Base-by-base conservation (phyloP, 768 basidiomycete species). In the Rhizopogon vesiculosus region DNA sequence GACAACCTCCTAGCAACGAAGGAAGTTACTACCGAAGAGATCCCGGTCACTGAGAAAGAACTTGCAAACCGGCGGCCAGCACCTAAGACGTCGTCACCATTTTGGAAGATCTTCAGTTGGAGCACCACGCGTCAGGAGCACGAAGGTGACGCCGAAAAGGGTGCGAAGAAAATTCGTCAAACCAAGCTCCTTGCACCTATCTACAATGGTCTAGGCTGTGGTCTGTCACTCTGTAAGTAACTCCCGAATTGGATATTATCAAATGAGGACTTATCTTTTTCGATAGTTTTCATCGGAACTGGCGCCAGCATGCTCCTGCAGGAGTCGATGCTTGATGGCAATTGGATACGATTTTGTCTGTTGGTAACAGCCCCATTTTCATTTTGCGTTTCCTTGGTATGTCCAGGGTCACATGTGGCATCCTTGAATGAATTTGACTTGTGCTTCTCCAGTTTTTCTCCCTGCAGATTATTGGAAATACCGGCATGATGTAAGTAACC, bases 381-480 rank as follows among this genome's bases (percentile, higher is more conserved):
- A 6, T 80, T 89, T 60, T 92, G 89, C 56, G 78, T 94, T 7
- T 83, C 87, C 3, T 66, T 92, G 62, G 89, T 89, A 64, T 68
- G 84, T 74, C 3, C 2, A 49, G 45, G 15, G 1, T 56, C 51
- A 19, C 16, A 13, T 10, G 9, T 25, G 39, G 45, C 45, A 38
- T 29, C 41, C 35, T 54, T 56, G 33, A 60, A 52, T 19, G 51
- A 31, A 35, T 8, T 19, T 49, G 5, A 38, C 33, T 38, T 38
- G 8, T 22, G 0, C 35, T 45, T 50, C 42, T 52, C 5, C 7
- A 91, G 87, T 91, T 91, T 75, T 91, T 91, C 65, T 76, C 83
- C 13, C 72, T 86, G 31, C 87, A 89, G 69, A 79, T 89, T 38
- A 60, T 91, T 31, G 71, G 77, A n/a, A 85, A 81, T 54, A 45